Evolutionary conservation across 768 basidiomycete species (phyloP).

Genomic region (Pleurotus ostreatus): DNA sequence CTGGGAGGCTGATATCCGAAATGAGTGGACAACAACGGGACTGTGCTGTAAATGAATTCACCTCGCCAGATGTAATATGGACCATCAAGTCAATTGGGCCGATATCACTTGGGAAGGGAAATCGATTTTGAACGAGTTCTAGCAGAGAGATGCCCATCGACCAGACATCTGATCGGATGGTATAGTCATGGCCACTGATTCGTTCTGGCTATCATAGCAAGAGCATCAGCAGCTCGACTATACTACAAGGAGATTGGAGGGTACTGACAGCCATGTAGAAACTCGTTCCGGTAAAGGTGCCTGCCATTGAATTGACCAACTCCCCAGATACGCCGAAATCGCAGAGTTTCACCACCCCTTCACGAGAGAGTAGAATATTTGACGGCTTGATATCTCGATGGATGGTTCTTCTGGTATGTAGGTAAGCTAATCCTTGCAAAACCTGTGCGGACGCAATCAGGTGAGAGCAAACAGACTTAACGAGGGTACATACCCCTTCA

Average conservation of each 20-base stretch:
- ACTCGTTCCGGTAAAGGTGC: constrained; percentile 96
- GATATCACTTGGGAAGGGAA: constrained; percentile 91
- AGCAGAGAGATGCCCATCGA: constrained; percentile 92
- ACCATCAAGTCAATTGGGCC: constrained; percentile 93
- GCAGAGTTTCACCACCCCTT: constrained; percentile 87
- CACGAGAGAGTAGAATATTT: constrained; percentile 84
- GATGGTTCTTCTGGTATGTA: constrained; percentile 88
- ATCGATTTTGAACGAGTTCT: constrained; percentile 90
- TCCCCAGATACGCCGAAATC: constrained; percentile 99
- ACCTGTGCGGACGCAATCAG: constrained; percentile 41
- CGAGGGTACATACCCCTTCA: constrained; percentile 69
- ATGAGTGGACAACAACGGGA: constrained; percentile 2
- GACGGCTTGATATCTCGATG: constrained; percentile 96
- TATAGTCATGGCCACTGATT: constrained; percentile 87
- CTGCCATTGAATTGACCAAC: constrained; percentile 85
- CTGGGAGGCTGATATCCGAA: constrained; percentile 60
- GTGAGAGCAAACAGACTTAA: constrained; percentile 1
- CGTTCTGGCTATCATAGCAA: constrained; percentile 74
- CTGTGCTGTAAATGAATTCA: constrained; percentile 28
- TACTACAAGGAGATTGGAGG: background rate
- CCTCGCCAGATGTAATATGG: constrained; percentile 81
- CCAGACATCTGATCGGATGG: constrained; percentile 97
- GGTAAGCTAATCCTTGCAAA: constrained; percentile 88
- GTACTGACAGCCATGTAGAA: constrained; percentile 95
- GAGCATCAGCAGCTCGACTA: constrained; percentile 12